These are phyloP conservation scores for Leccinum ponderosum DNA, from an alignment of 1,284 basidiomycete genomes.

Conservation along the genomic window DNA sequence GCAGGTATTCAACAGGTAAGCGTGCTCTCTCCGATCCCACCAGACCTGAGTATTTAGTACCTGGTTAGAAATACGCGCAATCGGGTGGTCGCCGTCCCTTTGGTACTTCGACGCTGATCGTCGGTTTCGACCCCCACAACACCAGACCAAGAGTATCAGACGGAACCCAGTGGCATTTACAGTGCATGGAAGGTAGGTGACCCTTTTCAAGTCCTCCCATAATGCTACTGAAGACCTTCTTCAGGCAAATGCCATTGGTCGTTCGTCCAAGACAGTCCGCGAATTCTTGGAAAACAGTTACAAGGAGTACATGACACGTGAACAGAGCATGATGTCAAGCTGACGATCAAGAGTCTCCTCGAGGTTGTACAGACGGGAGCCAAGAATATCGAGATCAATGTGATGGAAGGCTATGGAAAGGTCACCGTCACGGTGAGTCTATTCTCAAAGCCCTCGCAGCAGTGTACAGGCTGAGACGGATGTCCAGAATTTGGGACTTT, in stretches of 20 bases:
- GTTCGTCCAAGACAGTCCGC: constrained; percentile 97
- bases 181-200: constrained; percentile 93
- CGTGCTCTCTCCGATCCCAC: background rate
- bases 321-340: constrained; percentile 81
- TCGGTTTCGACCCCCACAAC: constrained; percentile 97
- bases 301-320: constrained; percentile 85
- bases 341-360: constrained; percentile 93
- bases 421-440: constrained; percentile 65
- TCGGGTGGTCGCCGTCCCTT: constrained; percentile 99
- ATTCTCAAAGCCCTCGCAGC: background rate
- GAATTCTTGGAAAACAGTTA: constrained; percentile 99
- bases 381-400: constrained; percentile 98
- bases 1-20: constrained; percentile 96
- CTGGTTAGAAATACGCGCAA: constrained; percentile 89
- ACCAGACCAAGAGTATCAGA: constrained; percentile 87
- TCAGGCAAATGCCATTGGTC: constrained; percentile 95
- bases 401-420: constrained; percentile 93
- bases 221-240: background rate
- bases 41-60: background rate
- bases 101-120: constrained; percentile 95
- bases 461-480: constrained; percentile 5
- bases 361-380: constrained; percentile 99
- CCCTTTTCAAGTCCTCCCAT: background rate
- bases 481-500: constrained; percentile 75
- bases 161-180: constrained; percentile 97